Base-by-base conservation (phyloP, 129 eudicot genomes). In the Artemisia argyi region DNA sequence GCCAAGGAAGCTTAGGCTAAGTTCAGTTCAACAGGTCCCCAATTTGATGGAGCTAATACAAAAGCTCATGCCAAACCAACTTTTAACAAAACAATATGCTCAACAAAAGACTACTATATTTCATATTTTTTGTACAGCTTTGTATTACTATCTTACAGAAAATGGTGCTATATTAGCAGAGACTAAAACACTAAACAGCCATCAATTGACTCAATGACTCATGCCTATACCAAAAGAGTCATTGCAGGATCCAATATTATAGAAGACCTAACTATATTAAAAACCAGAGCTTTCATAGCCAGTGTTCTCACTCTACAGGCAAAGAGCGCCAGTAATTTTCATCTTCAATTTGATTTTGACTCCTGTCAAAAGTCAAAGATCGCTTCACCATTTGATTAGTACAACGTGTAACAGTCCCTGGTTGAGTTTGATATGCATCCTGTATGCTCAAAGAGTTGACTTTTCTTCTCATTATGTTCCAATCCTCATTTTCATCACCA, bases 371-470 rank as follows among this genome's bases (percentile, higher is more conserved):
- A 65, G 72, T 80, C 83, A 84, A 53, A 56, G 83, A 65, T 35
- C 83, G 73, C 73, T 73, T 61, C 44, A 72, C 83, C 69, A 32
- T 68, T 57, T 46, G 53, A 58, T 48, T 85, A 60, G 17, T 58
- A 18, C 66, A 58, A 3, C 67, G 19, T 15, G 74, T 67, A 22
- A 77, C 81, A 42, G 77, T 71, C 66, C 73, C 82, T 0, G 93
- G 88, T 50, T 90, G 93, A 55, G 84, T 78, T 68, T 72, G 66
- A 73, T 87, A 85, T 32, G 85, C 87, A 57, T 80, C 78, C 59
- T 79, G 77, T 69, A 81, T 10, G 63, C 61, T 80, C 46, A 83
- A 47, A 30, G 86, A 66, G 13, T 66, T 75, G 22, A 73, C 62
- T 68, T 82, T 78, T 61, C 69, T 18, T 26, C 60, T 63, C 73